Conservation (phyloP, 2,329 filamentous ascomycete genomes). For the Pseudohalonectria lignicola region DNA sequence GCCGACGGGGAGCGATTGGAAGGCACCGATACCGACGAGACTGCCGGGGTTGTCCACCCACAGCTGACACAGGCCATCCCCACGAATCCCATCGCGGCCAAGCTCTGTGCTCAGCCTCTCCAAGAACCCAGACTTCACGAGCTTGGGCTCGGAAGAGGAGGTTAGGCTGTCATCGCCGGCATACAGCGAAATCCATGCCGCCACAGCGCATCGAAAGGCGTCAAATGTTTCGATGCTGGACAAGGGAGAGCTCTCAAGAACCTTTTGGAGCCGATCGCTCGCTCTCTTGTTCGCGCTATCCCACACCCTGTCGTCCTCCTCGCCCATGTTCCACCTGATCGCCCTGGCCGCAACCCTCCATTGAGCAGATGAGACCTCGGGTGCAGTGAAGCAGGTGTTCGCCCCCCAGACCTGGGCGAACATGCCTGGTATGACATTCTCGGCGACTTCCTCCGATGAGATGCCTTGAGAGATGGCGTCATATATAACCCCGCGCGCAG, state of each 20-base stretch:
- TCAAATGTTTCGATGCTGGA: slow-evolving; percentile 12
- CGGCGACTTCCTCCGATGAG: slow-evolving; percentile 27
- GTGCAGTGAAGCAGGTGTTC: background rate
- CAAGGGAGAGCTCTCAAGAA: slow-evolving; percentile 11
- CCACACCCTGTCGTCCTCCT: too few species aligned
- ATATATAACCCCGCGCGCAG: slow-evolving; percentile 28
- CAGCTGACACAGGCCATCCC: background rate
- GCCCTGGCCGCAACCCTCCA: slow-evolving; percentile 16
- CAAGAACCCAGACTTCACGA: slow-evolving; percentile 14
- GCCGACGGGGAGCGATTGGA: background rate
- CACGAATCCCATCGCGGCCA: background rate
- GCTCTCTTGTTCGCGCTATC: background rate
- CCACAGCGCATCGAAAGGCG: slow-evolving; percentile 18
- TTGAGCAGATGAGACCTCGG: slow-evolving; percentile 3
- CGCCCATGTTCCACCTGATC: slow-evolving; percentile 14
- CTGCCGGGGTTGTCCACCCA: background rate
- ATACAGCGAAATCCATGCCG: slow-evolving; percentile 17
- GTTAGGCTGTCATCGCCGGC: slow-evolving; percentile 10
- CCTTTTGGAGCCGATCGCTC: slow-evolving; percentile 3
- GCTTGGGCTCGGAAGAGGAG: slow-evolving; percentile 14
- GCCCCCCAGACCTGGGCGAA: slow-evolving; percentile 19
- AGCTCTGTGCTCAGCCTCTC: slow-evolving; percentile 11
- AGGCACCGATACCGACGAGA: background rate
- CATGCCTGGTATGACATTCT: slow-evolving; percentile 26
- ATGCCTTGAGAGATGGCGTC: slow-evolving; percentile 30